phyloP scores from a whole-genome alignment of 176 grass and related monocot genomes.

The Stipa capillata region DNA sequence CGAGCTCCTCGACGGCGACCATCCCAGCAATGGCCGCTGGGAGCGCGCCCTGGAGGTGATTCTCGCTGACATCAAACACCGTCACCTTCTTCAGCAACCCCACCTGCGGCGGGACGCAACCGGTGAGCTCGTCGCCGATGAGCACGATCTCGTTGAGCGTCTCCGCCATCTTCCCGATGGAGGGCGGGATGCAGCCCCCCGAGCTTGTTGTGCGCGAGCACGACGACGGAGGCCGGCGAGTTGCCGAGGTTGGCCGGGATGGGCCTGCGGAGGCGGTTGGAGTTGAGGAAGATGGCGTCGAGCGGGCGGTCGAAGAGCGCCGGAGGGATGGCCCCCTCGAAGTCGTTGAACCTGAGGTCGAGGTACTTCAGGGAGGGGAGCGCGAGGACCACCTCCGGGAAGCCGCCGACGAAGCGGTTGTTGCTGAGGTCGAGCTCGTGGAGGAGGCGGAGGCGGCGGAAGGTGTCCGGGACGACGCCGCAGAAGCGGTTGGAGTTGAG shows the following conservation, averaged over 20 bases:
- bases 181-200: conserved; percentile 64
- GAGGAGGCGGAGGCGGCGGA: conserved; percentile 38
- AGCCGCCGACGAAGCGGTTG: conserved; percentile 82
- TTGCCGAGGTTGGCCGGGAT: conserved; percentile 77
- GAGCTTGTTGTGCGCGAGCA: conserved; percentile 72
- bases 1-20: conserved; percentile 51
- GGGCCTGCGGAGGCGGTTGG: conserved; percentile 53
- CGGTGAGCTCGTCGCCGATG: conserved; percentile 44
- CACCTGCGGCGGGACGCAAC: conserved; percentile 56
- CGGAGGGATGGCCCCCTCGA: conserved; percentile 65
- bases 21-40: conserved; percentile 18
- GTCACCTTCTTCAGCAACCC: conserved; percentile 42
- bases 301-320: conserved; percentile 59
- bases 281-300: conserved; percentile 83
- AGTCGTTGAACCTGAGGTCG: conserved; percentile 85
- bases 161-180: conserved; percentile 47
- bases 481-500: conserved; percentile 99
- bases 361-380: conserved; percentile 54
- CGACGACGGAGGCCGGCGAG: conserved; percentile 72
- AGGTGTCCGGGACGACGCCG: conserved; percentile 47
- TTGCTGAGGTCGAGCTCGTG: conserved; percentile 96
- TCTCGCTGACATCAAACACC: conserved; percentile 81
- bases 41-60: conserved; percentile 41
- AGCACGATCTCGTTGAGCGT: conserved; percentile 86
- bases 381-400: conserved; percentile 34